A percentile compares a stretch with the other conserved stretches of the same genome.
These are phyloP conservation scores for Biscogniauxia mediterranea DNA, from an alignment of 2,329 filamentous ascomycete species.

Conservation along the genomic window DNA sequence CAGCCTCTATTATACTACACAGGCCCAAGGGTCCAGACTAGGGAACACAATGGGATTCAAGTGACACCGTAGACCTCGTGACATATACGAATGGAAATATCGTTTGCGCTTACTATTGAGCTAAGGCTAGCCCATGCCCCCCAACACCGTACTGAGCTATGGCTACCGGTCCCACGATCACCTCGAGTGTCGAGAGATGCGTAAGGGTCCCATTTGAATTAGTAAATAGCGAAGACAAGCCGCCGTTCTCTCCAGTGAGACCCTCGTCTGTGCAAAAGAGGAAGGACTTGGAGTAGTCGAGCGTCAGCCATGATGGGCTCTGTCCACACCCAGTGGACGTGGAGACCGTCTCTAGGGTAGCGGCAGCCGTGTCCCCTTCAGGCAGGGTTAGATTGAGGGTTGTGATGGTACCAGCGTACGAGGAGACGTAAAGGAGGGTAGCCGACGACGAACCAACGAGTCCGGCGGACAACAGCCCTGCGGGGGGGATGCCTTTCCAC, in stretches of 20 bases:
- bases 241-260: constrained; percentile 19
- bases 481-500: constrained; percentile 29
- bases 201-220: constrained; percentile 48
- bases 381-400: constrained; percentile 43
- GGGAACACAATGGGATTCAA: neutral
- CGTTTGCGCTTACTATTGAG: constrained; percentile 31
- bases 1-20: neutral
- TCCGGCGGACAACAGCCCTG: constrained; percentile 26
- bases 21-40: neutral
- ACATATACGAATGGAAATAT: constrained; percentile 12
- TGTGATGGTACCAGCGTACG: constrained; percentile 48
- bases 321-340: constrained; percentile 47
- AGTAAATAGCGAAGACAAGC: constrained; percentile 33
- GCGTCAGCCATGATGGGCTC: constrained; percentile 60
- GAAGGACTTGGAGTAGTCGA: constrained; percentile 46
- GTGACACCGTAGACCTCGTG: constrained; percentile 11
- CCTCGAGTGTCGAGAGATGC: constrained; percentile 33
- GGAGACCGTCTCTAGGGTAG: constrained; percentile 42
- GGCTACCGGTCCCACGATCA: constrained; percentile 30
- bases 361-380: constrained; percentile 21
- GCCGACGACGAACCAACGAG: constrained; percentile 34
- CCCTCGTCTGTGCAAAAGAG: constrained; percentile 64
- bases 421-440: constrained; percentile 46
- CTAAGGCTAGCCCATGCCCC: constrained; percentile 29
- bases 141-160: constrained; percentile 30